Conservation (phyloP, 495 filamentous ascomycete species). For the Trichoderma virens region DNA sequence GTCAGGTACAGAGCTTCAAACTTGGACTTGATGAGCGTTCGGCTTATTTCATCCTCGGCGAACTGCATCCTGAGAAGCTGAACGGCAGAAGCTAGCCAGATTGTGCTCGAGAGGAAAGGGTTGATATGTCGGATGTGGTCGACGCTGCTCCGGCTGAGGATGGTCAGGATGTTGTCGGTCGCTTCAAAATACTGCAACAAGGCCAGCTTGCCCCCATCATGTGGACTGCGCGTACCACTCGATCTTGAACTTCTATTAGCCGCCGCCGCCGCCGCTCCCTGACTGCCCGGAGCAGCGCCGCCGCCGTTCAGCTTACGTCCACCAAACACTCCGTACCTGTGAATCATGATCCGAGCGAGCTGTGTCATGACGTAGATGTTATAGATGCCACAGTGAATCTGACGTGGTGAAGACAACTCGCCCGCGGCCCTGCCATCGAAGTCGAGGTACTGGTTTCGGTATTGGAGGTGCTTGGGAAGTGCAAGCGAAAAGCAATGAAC, state of each 20-base stretch:
- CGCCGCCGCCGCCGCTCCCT: neutral
- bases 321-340: conserved; percentile 24
- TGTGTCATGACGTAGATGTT: conserved; percentile 26
- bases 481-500: conserved; percentile 19
- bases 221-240: too few species aligned
- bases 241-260: too few species aligned
- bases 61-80: conserved; percentile 13
- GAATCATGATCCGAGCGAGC: conserved; percentile 26
- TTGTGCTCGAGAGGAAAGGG: conserved; percentile 18
- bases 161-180: conserved; percentile 14
- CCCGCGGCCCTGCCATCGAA: conserved; percentile 12
- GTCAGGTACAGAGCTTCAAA: conserved; percentile 16
- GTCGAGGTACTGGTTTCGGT: conserved; percentile 20
- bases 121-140: conserved; percentile 18
- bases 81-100: conserved; percentile 20
- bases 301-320: too few species aligned
- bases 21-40: conserved; percentile 12
- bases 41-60: neutral
- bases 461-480: conserved; percentile 17
- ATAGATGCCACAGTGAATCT: conserved; percentile 19
- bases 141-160: conserved; percentile 10
- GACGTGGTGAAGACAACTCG: neutral
- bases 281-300: too few species aligned
- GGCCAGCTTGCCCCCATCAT: neutral
- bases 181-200: conserved; percentile 7